These are phyloP conservation scores for Huntiella moniliformis DNA, from an alignment of 2,329 filamentous ascomycete genomes.

Conservation along the genomic window DNA sequence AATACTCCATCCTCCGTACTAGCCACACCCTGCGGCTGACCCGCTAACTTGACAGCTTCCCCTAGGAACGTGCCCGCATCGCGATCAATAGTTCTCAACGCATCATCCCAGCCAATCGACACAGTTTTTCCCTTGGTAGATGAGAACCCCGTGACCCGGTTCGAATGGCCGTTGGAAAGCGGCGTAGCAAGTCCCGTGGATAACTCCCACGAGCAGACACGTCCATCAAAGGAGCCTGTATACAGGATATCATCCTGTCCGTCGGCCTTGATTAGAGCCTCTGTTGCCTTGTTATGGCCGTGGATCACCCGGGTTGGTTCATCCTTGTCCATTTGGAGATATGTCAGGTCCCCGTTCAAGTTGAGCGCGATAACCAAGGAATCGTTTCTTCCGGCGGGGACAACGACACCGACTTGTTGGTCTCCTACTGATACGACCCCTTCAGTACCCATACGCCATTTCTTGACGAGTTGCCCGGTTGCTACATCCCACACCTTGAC, in stretches of 20 bases:
- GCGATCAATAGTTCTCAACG: conserved; percentile 59
- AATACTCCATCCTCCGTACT: conserved; percentile 32
- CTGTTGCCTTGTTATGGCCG: conserved; percentile 84
- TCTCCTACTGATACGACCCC: conserved; percentile 52
- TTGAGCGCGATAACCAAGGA: conserved; percentile 80
- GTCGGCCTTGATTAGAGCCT: conserved; percentile 36
- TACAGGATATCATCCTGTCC: conserved; percentile 33
- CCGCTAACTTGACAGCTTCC: conserved; percentile 44
- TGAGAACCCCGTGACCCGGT: conserved; percentile 65
- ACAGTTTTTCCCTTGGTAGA: conserved; percentile 46
- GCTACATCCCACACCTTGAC: conserved; percentile 89
- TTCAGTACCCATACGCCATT: conserved; percentile 68
- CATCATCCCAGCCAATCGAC: conserved; percentile 89
- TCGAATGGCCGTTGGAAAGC: conserved; percentile 67
- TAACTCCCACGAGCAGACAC: conserved; percentile 69
- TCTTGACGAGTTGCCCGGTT: conserved; percentile 55
- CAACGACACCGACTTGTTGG: conserved; percentile 89
- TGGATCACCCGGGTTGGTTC: conserved; percentile 55
- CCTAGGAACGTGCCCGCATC: conserved; percentile 59
- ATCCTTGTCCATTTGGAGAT: conserved; percentile 53
- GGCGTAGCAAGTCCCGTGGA: conserved; percentile 46
- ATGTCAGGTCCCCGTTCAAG: conserved; percentile 75
- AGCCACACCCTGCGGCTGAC: conserved; percentile 62
- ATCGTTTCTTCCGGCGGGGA: conserved; percentile 65
- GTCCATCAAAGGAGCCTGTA: conserved; percentile 85